Conservation (phyloP, 2,329 filamentous ascomycete species). For the Aureobasidium sp. region DNA sequence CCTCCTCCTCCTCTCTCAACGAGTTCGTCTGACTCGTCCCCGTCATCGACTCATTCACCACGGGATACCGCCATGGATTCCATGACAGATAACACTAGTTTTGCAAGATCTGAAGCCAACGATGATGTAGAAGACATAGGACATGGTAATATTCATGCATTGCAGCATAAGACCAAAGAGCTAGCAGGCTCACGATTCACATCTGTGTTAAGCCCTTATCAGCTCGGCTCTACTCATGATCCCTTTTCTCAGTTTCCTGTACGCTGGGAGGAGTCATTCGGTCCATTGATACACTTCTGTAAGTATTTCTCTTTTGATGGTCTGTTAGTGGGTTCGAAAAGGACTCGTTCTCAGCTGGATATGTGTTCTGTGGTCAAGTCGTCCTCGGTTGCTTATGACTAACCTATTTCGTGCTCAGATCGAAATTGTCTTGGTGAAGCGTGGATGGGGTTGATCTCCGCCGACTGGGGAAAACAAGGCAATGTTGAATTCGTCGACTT, state of each 20-base stretch:
- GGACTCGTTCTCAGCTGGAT: not conserved
- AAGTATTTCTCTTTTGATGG: not conserved
- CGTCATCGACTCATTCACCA: not conserved
- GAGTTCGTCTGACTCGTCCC: not conserved
- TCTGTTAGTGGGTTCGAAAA: not conserved
- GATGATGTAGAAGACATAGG: not conserved
- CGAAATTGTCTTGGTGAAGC: not conserved
- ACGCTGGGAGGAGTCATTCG: not conserved
- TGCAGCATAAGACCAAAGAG: not conserved
- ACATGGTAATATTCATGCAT: not conserved
- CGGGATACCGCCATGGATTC: not conserved
- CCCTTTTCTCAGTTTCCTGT: not conserved
- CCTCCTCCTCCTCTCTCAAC: not conserved
- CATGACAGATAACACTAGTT: not conserved
- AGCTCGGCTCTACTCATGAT: slow-evolving; percentile 1
- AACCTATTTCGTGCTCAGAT: not conserved
- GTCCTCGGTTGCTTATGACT: not conserved
- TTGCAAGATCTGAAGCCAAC: not conserved
- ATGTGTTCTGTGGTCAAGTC: too few species aligned
- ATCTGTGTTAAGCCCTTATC: not conserved
- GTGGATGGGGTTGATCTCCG: not conserved
- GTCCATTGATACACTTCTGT: not conserved
- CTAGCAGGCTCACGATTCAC: not conserved
- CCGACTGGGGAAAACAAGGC: slow-evolving; percentile 3
- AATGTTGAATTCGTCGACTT: slow-evolving; percentile 6